phyloP scores from a whole-genome alignment of 2,329 filamentous ascomycete genomes.

The Venturia aucupariae region DNA sequence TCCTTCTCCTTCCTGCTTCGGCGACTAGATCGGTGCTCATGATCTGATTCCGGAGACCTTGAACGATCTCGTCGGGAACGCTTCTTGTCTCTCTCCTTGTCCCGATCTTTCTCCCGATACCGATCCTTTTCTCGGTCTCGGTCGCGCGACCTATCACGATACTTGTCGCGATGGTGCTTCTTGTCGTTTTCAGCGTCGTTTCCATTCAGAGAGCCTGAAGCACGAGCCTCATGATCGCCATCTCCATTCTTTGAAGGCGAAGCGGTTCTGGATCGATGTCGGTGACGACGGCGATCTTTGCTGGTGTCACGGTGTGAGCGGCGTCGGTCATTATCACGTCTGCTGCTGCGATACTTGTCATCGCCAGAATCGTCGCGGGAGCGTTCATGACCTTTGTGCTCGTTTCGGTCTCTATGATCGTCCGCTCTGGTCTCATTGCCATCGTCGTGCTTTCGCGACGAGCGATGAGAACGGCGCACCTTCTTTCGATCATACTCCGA shows the following conservation, averaged over 20 bases:
- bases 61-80: slow-evolving; percentile 39
- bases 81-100: slow-evolving; percentile 34
- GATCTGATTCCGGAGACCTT: slow-evolving; percentile 29
- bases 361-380: slow-evolving; percentile 29
- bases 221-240: slow-evolving; percentile 21
- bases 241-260: slow-evolving; percentile 22
- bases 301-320: slow-evolving; percentile 37
- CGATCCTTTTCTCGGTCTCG: slow-evolving; percentile 37
- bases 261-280: slow-evolving; percentile 33
- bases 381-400: slow-evolving; percentile 31
- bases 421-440: slow-evolving; percentile 24
- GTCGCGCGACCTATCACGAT: slow-evolving; percentile 16
- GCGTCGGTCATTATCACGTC: slow-evolving; percentile 30
- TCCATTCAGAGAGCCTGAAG: slow-evolving; percentile 23
- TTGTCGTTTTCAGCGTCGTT: slow-evolving; percentile 22
- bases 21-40: slow-evolving; percentile 31
- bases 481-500: slow-evolving; percentile 27
- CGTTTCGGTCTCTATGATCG: slow-evolving; percentile 37
- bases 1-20: slow-evolving; percentile 33
- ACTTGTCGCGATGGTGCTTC: slow-evolving; percentile 24
- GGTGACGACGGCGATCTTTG: slow-evolving; percentile 32
- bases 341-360: slow-evolving; percentile 8
- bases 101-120: slow-evolving; percentile 30
- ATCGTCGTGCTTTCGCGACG: slow-evolving; percentile 31
- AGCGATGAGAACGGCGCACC: slow-evolving; percentile 39